Evolutionary conservation across 106 monocot genomes (phyloP), one percentile per base, ranked within the genome.

Genomic region (Platanthera guangdongensis): DNA sequence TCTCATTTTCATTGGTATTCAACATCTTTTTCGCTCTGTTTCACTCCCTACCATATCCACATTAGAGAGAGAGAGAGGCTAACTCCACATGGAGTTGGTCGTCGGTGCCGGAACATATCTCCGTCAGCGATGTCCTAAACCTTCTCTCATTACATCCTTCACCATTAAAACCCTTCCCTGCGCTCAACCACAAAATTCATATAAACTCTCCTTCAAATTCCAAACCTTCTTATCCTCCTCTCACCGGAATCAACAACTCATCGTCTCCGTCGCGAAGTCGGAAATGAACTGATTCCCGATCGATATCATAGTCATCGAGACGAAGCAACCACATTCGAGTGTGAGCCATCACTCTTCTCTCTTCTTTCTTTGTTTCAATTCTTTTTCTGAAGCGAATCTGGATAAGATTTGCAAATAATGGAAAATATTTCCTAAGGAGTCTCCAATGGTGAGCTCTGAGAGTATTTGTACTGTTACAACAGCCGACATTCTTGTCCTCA

Each of bases 271-370:
- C 4, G 52, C 75, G 50, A 57, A 83, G 76, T 53, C 76, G 32
- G 77, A 84, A 74, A 82, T 74, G 47, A 84, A 88, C 8, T 51
- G 72, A 15, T 74, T 77, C 5, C 85, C 83, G 7, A 60, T 64
- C 45, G 88, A 87, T 10, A 76, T 93, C 49, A 67, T 59, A 3
- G 90, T 96, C 80, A 86, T 86, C 9, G 93, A 93, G 80, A 83
- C 90, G 8, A 78, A 80, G 51, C 75, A 79, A 78, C 96, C 93
- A 4, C 51, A 77, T 21, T 96, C 96, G 21, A 87, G 86, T 57
- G 96, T 96, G 68, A 87, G 18, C 21, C 25, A 22, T 51, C 0
- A 3, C 57, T 47, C 13, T 18, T 19, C 8, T 60, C 10, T 63
- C 12, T 72, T 51, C 11, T 73, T 32, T 57, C 14, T 51, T 57